These are phyloP conservation scores for Gonium pectorale DNA, from an alignment of 139 green algal species.

Conservation along the genomic window DNA sequence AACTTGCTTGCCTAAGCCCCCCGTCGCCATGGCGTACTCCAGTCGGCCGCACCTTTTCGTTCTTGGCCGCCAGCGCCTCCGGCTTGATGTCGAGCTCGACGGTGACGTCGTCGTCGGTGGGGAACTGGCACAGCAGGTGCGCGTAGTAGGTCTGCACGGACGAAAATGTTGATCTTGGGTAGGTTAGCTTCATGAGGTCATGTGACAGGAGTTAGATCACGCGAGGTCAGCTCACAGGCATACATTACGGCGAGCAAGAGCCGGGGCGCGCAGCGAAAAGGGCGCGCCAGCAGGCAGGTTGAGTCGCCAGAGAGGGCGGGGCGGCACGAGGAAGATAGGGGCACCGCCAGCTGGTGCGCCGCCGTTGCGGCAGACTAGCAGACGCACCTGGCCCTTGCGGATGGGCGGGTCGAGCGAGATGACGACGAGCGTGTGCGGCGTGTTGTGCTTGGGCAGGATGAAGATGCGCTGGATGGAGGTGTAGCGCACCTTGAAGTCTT, in stretches of 20 bases:
- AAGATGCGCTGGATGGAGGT: slow-evolving; percentile 88
- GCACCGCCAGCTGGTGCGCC: too few relatives aligned
- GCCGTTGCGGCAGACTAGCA: too few relatives aligned
- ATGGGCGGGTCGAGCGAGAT: slow-evolving; percentile 95
- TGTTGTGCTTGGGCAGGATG: slow-evolving; percentile 90
- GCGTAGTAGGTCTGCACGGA: slow-evolving; percentile 93
- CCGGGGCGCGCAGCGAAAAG: too few relatives aligned
- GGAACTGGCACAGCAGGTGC: slow-evolving; percentile 93
- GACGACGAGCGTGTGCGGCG: slow-evolving; percentile 91
- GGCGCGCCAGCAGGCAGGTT: too few relatives aligned
- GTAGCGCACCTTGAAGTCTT: slow-evolving; percentile 97
- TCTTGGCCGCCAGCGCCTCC: slow-evolving; percentile 83
- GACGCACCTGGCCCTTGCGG: slow-evolving; percentile 80
- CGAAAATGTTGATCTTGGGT: too few relatives aligned
- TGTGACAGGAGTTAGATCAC: too few relatives aligned
- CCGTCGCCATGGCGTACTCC: background rate
- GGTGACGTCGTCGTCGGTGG: slow-evolving; percentile 83
- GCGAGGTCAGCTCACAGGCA: too few relatives aligned
- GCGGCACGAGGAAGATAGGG: too few relatives aligned
- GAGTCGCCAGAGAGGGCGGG: too few relatives aligned
- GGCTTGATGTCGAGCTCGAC: slow-evolving; percentile 85
- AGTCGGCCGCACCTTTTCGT: slow-evolving; percentile 74
- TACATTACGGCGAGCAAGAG: too few relatives aligned
- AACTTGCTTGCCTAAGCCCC: too few relatives aligned
- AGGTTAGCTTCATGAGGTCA: too few relatives aligned